Evolutionary conservation across 768 basidiomycete genomes (phyloP), one percentile per base, ranked within the genome.

Genomic region (Auricularia cornea): DNA sequence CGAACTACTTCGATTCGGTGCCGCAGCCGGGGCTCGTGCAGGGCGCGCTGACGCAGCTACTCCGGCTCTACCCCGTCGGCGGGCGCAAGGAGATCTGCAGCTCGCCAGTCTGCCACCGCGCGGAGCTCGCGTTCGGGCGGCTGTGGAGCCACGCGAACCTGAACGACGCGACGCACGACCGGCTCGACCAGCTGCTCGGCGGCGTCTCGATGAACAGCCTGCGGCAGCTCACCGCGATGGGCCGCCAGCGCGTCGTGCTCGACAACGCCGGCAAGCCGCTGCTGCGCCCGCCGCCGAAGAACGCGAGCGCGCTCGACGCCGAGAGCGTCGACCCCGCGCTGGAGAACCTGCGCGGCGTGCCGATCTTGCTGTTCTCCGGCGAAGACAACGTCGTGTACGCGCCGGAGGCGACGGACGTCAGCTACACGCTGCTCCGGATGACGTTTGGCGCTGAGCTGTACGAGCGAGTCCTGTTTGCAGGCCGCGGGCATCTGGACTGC

Each of bases 61-160:
- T 62, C 4, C 41, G 48, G 23, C 48, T 62, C 44, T 62, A 62
- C 23, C 61, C 61, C n/a, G 52, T 52, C 18, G 51, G 29, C n/a
- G 54, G 28, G 28, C 41, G 44, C 4, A 54, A 62, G 40, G 61
- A 62, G 51, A 52, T 62, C 23, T 62, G 61, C 33, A 38, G 33
- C 23, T 51, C 44, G 18, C 29, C 44, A 6, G 31, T 28, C 26
- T 62, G 61, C 33, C 61, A 62, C 31, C 16, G 61, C 26, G 29
- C 31, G 28, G 31, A 32, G 12, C 52, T 62, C 51, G 31, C 52
- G 20, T 62, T 62, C 41, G 61, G 61, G 11, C 61, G 61, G 5
- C 51, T 62, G 10, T 62, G 61, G 61, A 38, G 20, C 5, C 61
- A 62, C 41, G 51, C 29, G 28, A 62, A 62, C 33, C 33, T 62